Conservation (phyloP, 306 rosid species). For the Crataegus laevigata region DNA sequence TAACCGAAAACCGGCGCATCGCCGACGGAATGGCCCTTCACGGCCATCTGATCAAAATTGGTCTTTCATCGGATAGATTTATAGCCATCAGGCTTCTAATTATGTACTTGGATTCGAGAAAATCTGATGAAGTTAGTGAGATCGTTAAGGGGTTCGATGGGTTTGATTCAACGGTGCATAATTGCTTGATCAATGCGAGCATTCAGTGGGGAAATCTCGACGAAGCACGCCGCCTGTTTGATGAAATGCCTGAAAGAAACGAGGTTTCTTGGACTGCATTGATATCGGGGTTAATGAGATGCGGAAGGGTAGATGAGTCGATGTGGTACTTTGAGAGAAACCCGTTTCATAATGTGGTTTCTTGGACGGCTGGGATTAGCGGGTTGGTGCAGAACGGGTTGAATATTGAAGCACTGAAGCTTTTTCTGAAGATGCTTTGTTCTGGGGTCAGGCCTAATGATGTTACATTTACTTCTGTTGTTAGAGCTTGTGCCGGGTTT, state of each 20-base stretch:
- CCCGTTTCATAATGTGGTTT: constrained; percentile 12
- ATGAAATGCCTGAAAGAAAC: constrained; percentile 13
- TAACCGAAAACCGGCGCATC: background rate
- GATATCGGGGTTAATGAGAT: constrained; percentile 13
- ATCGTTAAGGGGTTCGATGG: background rate
- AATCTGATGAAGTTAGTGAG: background rate
- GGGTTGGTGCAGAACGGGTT: constrained; percentile 13
- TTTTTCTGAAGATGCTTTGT: background rate
- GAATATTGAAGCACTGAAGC: background rate
- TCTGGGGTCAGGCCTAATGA: constrained; percentile 9
- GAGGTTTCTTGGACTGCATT: constrained; percentile 11
- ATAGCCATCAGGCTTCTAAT: constrained; percentile 12
- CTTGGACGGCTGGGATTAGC: constrained; percentile 13
- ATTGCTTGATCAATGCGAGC: constrained; percentile 7
- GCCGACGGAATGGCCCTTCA: constrained; percentile 2
- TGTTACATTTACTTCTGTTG: constrained; percentile 6
- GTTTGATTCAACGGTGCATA: constrained; percentile 3
- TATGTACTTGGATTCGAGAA: constrained; percentile 1
- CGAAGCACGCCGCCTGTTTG: constrained; percentile 2
- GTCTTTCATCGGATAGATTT: constrained; percentile 6
- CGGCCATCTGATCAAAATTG: constrained; percentile 5
- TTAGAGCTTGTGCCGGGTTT: constrained; percentile 4
- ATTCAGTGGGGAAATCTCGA: background rate
- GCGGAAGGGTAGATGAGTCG: background rate
- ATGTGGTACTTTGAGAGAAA: constrained; percentile 19